Evolutionary conservation across 192 early-diverging fungal species (phyloP), one percentile per base, ranked within the genome.

Genomic region (Thamnidium elegans): DNA sequence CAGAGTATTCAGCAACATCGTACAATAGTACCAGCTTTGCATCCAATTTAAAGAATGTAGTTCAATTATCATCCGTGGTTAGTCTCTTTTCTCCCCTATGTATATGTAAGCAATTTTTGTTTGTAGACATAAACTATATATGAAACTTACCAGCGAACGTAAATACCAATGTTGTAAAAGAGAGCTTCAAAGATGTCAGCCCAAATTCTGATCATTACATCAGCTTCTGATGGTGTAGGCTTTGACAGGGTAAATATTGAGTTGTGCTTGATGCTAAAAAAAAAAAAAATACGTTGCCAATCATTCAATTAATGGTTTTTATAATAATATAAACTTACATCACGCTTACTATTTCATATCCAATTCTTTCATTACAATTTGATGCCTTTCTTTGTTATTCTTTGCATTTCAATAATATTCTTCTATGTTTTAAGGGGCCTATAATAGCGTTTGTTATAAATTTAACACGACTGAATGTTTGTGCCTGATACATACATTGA

Each of bases 41-140:
- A 52, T 52, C 50, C 3, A 52, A 26, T 8, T 52, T 52, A 26
- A 52, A 52, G 0, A 52, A n/a, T 26, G 13, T 3, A n/a, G n/a
- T n/a, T n/a, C n/a, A n/a, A n/a, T n/a, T n/a, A 26, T 11, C 50
- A 52, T 19, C 50, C n/a, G n/a, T n/a, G n/a, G 23, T 52, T 20
- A n/a, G n/a, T n/a, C 2, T 7, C 23, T 52, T 52, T 26, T 52
- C 50, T 1, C 50, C 50, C 50, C 21, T 52, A 52, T 52, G 15
- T 34, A 55, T 77, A 39, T 39, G 36, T 31, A 34, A 34, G 52
- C 14, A 5, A 54, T 4, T 54, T 54, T 54, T 54, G 14, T 34
- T 54, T 26, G 14, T 54, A 54, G 23, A 52, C 14, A 34, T 54
- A 54, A 54, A 34, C 26, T 26, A 1, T 26, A 54, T 23, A 32